Conservation (phyloP, 176 grass and related monocot genomes). For the Pharus latifolius region DNA sequence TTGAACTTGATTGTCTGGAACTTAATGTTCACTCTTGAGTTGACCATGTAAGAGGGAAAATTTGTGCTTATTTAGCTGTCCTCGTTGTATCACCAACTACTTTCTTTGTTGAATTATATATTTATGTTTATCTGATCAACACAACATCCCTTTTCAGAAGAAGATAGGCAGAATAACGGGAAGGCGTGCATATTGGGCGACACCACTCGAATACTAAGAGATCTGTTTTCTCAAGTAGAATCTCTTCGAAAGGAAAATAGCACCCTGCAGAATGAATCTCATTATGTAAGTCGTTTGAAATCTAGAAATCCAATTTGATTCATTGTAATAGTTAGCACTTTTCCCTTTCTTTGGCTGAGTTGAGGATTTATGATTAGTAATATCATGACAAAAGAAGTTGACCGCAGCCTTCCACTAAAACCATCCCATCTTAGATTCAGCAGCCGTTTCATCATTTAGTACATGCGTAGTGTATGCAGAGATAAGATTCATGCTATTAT, state of each 20-base stretch:
- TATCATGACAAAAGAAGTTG: too few relatives aligned
- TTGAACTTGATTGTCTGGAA: background rate
- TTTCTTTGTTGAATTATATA: too few relatives aligned
- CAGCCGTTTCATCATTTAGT: too few relatives aligned
- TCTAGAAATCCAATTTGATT: background rate
- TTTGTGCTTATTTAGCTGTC: background rate
- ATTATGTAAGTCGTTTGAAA: constrained; percentile 54
- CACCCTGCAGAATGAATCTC: constrained; percentile 65
- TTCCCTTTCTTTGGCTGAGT: background rate
- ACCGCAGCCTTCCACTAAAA: too few relatives aligned
- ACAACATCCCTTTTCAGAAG: constrained; percentile 41
- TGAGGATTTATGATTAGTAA: background rate
- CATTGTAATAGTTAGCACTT: background rate
- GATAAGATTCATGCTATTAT: background rate
- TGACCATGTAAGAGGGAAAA: background rate
- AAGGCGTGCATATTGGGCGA: constrained; percentile 72
- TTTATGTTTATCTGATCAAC: background rate
- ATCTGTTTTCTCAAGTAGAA: constrained; percentile 59
- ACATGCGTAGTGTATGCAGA: background rate
- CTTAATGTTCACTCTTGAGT: background rate
- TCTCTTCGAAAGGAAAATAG: constrained; percentile 54
- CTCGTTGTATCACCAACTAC: background rate
- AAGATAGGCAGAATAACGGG: constrained; percentile 64
- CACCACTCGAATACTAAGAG: constrained; percentile 52
- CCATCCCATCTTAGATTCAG: too few relatives aligned